Conservation (phyloP, 2,329 filamentous ascomycete genomes). For the Botrytis sinoallii region DNA sequence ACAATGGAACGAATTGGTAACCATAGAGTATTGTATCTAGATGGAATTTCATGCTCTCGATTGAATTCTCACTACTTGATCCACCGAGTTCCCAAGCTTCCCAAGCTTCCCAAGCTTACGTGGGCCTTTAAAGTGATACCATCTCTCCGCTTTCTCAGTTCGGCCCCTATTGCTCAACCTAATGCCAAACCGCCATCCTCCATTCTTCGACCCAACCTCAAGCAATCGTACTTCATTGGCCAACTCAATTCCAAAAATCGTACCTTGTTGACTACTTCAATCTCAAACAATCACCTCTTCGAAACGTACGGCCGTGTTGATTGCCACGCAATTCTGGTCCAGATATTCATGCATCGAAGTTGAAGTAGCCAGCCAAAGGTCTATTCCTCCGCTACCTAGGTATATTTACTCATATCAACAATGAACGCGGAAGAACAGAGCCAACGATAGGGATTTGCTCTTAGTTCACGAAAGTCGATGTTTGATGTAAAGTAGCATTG, state of each 20-base stretch:
- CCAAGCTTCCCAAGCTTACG: background rate
- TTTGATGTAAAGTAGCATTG: background rate
- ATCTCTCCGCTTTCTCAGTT: background rate
- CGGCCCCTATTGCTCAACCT: background rate
- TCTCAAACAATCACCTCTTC: background rate
- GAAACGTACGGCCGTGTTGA: background rate
- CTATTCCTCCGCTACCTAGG: background rate
- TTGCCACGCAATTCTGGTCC: background rate
- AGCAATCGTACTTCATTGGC: background rate
- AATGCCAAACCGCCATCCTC: background rate
- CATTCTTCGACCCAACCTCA: no score
- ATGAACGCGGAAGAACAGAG: background rate
- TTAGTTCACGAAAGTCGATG: background rate
- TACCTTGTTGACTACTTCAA: background rate
- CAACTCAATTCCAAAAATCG: background rate
- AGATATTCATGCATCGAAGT: background rate
- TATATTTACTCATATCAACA: background rate
- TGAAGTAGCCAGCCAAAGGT: background rate
- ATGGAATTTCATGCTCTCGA: background rate
- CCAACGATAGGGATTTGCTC: background rate
- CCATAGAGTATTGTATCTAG: background rate
- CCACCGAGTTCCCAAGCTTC: background rate
- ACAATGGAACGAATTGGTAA: background rate
- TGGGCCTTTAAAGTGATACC: background rate
- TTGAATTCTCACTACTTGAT: background rate